Base-by-base conservation (phyloP, 805 yeast species). In the Sugiyamaella mastotermitis region DNA sequence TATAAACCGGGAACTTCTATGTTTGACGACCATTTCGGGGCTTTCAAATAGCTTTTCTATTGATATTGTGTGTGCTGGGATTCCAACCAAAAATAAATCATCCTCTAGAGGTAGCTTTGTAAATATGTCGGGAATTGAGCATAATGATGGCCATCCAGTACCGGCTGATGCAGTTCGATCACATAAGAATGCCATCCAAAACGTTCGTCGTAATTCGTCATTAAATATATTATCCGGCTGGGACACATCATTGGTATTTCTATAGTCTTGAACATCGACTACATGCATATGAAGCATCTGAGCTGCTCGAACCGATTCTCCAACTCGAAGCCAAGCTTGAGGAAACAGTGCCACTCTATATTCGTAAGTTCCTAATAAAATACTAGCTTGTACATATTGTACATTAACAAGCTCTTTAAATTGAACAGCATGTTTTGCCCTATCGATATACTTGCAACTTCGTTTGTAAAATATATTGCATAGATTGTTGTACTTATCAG, bases 321-420 rank as follows among this genome's bases (percentile, higher is more conserved):
- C 64, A 6, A 49, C 49, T 6, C 55, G 43, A 17, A 50, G 32
- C 61, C 62, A 58, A 5, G 61, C 61, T 24, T 54, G 50, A 4
- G 56, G 49, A 26, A 57, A 51, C 33, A 34, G 38, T 29, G 50
- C 55, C 24, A 36, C 38, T 11, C 47, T 46, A 34, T 43, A 45
- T 34, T 58, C 61, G 37, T 39, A 47, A 23, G 40, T 28, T 9
- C 48, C 46, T 18, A 54, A 14, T 13, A 58, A 42, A 9, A 47
- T 38, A 38, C 49, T 40, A 5, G 62, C 54, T 40, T 54, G 58
- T 6, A 51, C 43, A 37, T 43, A 56, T 32, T 48, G 42, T 4
- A 53, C 27, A 15, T 43, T 32, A 14, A 43, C 42, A 10, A 47
- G 24, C 3, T 30, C 40, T 22, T 47, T 45, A 23, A 48, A 50